Evolutionary conservation across 805 yeast species (phyloP), one percentile per base, ranked within the genome.

Genomic region (Nematodospora valgi): DNA sequence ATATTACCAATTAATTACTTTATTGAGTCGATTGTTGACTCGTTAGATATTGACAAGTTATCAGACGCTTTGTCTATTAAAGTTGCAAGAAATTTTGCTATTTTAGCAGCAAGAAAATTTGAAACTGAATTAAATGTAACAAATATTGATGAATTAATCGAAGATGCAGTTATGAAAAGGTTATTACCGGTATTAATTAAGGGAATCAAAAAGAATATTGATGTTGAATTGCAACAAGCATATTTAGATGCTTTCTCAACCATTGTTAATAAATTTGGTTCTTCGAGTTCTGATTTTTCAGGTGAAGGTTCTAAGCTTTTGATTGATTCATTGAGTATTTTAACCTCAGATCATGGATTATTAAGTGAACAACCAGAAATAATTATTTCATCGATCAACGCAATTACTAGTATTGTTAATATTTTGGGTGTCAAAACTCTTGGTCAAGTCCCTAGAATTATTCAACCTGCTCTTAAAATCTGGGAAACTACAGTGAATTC

Each of bases 351-450:
- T 2, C 46, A 56, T 32, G 86, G 91, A 18, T 59, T 88, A 35
- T 58, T 70, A 41, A 74, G 69, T 44, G 55, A 68, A 5, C 66
- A 70, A 35, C 74, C 80, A 9, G 94, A 84, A 46, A 59, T 86
- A 6, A 66, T 80, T 20, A 75, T 93, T 23, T 75, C 96, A 0
- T 76, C 96, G 1, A 68, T 87, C 39, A 76, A 81, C 46, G 79
- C 82, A 39, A 74, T 86, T 42, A 78, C 86, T 38, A 78, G 80
- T 45, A 63, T 87, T 37, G 74, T 86, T 36, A 76, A 80, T 34
- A 74, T 79, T 16, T 59, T 89, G 30, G 98, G 98, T 35, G 89
- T 94, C 13, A 85, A 87, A 52, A 71, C 82, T 43, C 82, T 93
- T 52, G 89, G 95, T 5, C 76, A 72, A 51, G 85, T 88, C 69